phyloP scores from a whole-genome alignment of 805 yeast genomes.

The Maudiozyma serrabonitensis region DNA sequence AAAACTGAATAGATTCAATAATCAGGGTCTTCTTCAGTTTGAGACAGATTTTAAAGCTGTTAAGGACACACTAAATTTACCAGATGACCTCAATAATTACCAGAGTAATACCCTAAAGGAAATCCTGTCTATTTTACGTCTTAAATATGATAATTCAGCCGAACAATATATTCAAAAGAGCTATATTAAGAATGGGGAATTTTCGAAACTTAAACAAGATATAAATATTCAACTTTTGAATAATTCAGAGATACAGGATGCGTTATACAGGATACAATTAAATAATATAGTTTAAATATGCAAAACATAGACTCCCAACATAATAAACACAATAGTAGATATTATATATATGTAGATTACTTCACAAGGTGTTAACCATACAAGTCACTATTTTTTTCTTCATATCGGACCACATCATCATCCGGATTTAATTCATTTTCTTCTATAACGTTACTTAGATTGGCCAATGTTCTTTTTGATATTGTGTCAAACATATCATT shows the following conservation, averaged over 20 bases:
- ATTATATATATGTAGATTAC: background rate
- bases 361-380: background rate
- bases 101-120: conserved; percentile 19
- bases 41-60: conserved; percentile 25
- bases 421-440: conserved; percentile 1
- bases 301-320: background rate
- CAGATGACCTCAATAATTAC: conserved; percentile 9
- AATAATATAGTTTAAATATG: conserved; percentile 15
- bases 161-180: conserved; percentile 12
- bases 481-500: conserved; percentile 47
- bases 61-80: conserved; percentile 21
- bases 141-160: conserved; percentile 20
- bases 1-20: conserved; percentile 31
- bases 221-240: conserved; percentile 14
- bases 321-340: background rate
- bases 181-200: conserved; percentile 27
- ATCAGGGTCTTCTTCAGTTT: conserved; percentile 28
- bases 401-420: conserved; percentile 6
- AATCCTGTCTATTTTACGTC: conserved; percentile 20
- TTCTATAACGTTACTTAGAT: background rate
- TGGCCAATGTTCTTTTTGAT: conserved; percentile 21
- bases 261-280: conserved; percentile 27
- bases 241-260: conserved; percentile 31
- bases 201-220: conserved; percentile 16
- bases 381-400: conserved; percentile 6